Conservation (phyloP, 352 stramenopile species). For the Phytophthora pini region DNA sequence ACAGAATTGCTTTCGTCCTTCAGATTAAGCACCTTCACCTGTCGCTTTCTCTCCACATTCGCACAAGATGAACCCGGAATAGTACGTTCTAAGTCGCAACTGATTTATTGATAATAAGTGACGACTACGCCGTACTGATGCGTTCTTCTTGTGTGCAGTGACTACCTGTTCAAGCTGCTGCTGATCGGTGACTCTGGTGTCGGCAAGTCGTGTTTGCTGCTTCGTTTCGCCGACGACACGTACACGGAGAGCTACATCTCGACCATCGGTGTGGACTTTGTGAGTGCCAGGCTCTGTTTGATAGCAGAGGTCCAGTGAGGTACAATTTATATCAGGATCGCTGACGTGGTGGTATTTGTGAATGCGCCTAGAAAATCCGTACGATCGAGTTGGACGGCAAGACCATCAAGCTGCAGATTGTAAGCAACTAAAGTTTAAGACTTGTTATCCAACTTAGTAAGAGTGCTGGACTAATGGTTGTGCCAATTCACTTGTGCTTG, state of each 20-base stretch:
- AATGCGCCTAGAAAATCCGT: slow-evolving; percentile 95
- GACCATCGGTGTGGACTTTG: slow-evolving; percentile 99
- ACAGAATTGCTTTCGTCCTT: slow-evolving; percentile 10
- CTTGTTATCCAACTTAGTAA: no score
- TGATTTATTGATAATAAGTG: slow-evolving; percentile 1
- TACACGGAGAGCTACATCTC: slow-evolving; percentile 99
- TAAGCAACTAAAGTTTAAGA: slow-evolving; percentile 37
- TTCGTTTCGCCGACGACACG: slow-evolving; percentile 99
- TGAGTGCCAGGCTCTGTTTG: slow-evolving; percentile 61
- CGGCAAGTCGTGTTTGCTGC: slow-evolving; percentile 98
- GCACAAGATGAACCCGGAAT: slow-evolving; percentile 92
- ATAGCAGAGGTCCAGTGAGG: neutral
- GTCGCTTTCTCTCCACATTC: slow-evolving; percentile 24
- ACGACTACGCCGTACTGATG: slow-evolving; percentile 17
- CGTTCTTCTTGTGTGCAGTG: slow-evolving; percentile 61
- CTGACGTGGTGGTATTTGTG: slow-evolving; percentile 26
- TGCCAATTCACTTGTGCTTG: slow-evolving; percentile 4
- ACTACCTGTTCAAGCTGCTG: slow-evolving; percentile 99
- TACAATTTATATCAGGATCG: slow-evolving; percentile 5
- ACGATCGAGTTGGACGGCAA: slow-evolving; percentile 99
- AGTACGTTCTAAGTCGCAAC: slow-evolving; percentile 67
- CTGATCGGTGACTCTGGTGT: slow-evolving; percentile 98
- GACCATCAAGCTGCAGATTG: slow-evolving; percentile 99
- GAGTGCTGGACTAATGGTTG: slow-evolving; percentile 13
- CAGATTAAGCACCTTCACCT: slow-evolving; percentile 37